Base-by-base conservation (phyloP, 208 protist genomes). In the Leishmania mexicana region DNA sequence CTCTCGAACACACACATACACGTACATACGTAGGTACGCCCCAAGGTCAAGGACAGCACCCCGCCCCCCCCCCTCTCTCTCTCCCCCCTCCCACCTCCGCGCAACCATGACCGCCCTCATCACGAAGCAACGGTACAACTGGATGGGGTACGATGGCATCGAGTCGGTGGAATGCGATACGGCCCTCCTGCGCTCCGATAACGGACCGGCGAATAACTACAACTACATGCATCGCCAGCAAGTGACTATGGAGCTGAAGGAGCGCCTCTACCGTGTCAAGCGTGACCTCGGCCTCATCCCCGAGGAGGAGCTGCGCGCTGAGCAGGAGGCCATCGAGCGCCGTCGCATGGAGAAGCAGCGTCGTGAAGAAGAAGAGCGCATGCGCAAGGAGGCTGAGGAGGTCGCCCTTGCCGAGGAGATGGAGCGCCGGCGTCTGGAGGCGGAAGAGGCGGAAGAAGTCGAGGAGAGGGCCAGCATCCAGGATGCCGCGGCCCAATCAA, bases 131-230 rank as follows among this genome's bases (percentile, higher is more conserved):
- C 87, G 89, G 51, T 95, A 91, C 83, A 97, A 96, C 86, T 97
- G 94, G 94, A 97, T 97, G 94, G 91, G 92, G 51, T 89, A 96
- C 85, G 86, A 95, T 75, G 92, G 94, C 65, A 93, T 90, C 71
- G 88, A 95, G 87, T 90, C 90, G 24, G 79, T 89, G 70, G 79
- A 89, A 68, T 73, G 93, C 62, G 87, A 94, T 79, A 75, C 85
- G 38, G 58, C 74, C 19, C 75, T 93, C 13, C 78, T 95, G 31
- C 93, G 92, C 68, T 15, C 49, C 54, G 86, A 78, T 24, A 49
- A 73, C 15, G 74, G 68, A 0, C 42, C 38, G n/a, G 74, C 75
- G 15, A 83, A 89, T 83, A 91, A 92, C 84, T 84, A 81, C 86
- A 87, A 91, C 86, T 94, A 95, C 79, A 71, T 82, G 35, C 86